Conservation (phyloP, 176 grass and related monocot genomes). For the Stipa capillata region DNA sequence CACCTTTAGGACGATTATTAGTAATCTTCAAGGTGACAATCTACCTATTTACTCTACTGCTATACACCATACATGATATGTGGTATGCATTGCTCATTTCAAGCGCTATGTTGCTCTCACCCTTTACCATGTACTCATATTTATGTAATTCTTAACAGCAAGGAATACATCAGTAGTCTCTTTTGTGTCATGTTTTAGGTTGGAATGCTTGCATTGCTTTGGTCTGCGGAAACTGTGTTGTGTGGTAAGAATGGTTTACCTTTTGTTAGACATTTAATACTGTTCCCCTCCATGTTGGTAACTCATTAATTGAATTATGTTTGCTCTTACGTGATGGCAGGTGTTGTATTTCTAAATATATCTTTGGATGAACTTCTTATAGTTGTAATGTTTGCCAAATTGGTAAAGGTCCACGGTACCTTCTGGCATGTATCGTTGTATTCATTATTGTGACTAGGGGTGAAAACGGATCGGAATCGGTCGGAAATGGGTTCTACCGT, state of each 20-base stretch:
- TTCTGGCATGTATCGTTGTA: neutral
- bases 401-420: neutral
- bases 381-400: neutral
- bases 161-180: neutral
- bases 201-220: constrained; percentile 99
- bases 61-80: neutral
- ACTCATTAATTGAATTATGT: neutral
- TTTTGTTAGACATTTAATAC: neutral
- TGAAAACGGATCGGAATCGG: too few relatives aligned
- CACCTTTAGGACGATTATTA: neutral
- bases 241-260: constrained; percentile 61
- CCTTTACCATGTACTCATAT: neutral
- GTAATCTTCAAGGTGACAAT: neutral
- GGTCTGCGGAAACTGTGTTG: constrained; percentile 86
- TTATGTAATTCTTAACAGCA: neutral
- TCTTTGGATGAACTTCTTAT: neutral
- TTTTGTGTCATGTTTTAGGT: constrained; percentile 44
- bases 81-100: neutral
- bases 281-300: neutral
- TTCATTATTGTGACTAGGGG: neutral
- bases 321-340: neutral
- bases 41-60: neutral
- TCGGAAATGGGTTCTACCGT: too few relatives aligned
- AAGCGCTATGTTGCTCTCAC: neutral
- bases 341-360: neutral